Evolutionary conservation across 2,329 filamentous ascomycete species (phyloP).

Genomic region (Aspergillus transmontanensis): DNA sequence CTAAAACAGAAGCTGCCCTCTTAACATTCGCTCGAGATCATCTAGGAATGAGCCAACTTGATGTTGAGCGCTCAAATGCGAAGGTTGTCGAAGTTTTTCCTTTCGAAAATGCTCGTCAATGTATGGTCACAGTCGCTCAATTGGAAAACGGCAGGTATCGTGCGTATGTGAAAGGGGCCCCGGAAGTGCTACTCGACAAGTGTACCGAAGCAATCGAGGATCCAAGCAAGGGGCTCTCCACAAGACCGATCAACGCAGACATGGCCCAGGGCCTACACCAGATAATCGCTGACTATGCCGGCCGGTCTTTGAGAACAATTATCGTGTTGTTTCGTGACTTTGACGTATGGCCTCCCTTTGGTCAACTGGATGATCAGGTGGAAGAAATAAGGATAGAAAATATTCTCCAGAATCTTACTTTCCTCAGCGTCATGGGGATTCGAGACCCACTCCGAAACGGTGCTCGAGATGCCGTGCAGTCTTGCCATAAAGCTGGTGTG

Average conservation of each 20-base stretch:
- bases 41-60: conserved; percentile 61
- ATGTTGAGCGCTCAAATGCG: conserved; percentile 59
- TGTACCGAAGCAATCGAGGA: conserved; percentile 23
- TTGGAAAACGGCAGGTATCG: conserved; percentile 27
- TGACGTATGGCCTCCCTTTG: conserved; percentile 59
- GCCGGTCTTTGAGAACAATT: conserved; percentile 67
- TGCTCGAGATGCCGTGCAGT: conserved; percentile 62
- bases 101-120: conserved; percentile 71
- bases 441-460: conserved; percentile 65
- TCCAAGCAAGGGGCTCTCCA: conserved; percentile 12
- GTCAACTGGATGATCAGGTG: neutral
- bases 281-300: conserved; percentile 30
- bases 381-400: neutral
- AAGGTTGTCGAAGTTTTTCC: conserved; percentile 64
- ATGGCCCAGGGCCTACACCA: neutral
- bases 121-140: conserved; percentile 43
- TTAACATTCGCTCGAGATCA: conserved; percentile 65
- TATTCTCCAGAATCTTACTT: conserved; percentile 56
- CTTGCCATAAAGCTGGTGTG: conserved; percentile 64
- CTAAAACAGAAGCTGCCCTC: conserved; percentile 70
- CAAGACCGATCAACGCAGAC: neutral
- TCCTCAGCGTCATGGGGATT: conserved; percentile 66
- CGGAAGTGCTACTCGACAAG: conserved; percentile 35
- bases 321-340: conserved; percentile 71
- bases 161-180: conserved; percentile 39